These are phyloP conservation scores for Sordariomycetes sp. DNA, from an alignment of 2,329 filamentous ascomycete species.

Conservation along the genomic window DNA sequence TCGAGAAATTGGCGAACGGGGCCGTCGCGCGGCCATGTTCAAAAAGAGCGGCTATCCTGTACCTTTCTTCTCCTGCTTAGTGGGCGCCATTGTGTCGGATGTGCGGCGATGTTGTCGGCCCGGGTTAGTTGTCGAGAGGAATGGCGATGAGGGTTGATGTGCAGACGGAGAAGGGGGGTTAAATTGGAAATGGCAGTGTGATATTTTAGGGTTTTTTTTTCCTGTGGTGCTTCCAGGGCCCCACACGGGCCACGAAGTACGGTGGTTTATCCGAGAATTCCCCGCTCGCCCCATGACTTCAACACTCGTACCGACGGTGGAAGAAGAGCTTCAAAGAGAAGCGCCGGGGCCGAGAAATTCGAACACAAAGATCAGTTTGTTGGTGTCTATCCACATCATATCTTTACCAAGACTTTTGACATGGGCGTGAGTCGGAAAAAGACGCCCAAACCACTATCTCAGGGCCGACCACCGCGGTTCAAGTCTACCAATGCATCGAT, in stretches of 20 bases:
- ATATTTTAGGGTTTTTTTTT: conserved; percentile 1
- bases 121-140: conserved; percentile 4
- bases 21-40: neutral
- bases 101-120: conserved; percentile 9
- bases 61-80: conserved; percentile 36
- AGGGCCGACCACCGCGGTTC: conserved; percentile 44
- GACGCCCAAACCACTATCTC: conserved; percentile 25
- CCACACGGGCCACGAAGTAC: neutral
- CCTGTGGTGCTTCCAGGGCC: neutral
- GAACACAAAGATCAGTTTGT: neutral
- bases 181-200: neutral
- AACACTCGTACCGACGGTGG: too few relatives aligned
- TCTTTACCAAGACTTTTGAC: neutral
- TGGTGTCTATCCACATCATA: neutral
- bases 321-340: too few relatives aligned
- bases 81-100: conserved; percentile 21
- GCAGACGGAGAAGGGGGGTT: conserved; percentile 3
- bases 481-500: conserved; percentile 32
- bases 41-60: conserved; percentile 21
- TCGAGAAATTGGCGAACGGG: neutral
- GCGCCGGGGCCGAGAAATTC: neutral
- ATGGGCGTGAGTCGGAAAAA: conserved; percentile 33
- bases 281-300: neutral
- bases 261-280: neutral
- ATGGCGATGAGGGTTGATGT: conserved; percentile 7